Evolutionary conservation across 805 yeast species (phyloP).

Genomic region (Lipomyces sp.): DNA sequence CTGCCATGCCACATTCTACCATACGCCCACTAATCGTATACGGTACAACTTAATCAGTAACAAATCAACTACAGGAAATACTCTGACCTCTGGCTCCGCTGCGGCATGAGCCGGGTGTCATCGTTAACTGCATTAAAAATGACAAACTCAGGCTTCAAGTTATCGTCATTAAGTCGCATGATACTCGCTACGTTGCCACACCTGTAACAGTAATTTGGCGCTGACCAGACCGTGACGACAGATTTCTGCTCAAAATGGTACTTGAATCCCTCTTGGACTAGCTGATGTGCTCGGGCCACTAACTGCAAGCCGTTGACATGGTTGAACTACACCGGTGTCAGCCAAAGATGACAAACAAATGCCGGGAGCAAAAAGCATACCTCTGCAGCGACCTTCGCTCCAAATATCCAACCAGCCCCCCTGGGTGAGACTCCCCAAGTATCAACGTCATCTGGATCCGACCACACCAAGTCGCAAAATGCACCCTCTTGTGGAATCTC

Average conservation of each 20-base stretch:
- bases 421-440: slow-evolving; percentile 98
- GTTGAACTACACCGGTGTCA: slow-evolving; percentile 57
- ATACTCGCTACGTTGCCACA: slow-evolving; percentile 99
- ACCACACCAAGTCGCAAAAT: slow-evolving; percentile 96
- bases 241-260: slow-evolving; percentile 95
- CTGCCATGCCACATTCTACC: neutral
- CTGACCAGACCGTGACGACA: slow-evolving; percentile 98
- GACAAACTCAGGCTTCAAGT: slow-evolving; percentile 80
- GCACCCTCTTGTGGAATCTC: slow-evolving; percentile 99
- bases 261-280: slow-evolving; percentile 97
- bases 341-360: neutral
- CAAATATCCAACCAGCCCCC: slow-evolving; percentile 99
- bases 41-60: neutral
- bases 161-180: slow-evolving; percentile 88
- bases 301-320: slow-evolving; percentile 87
- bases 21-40: neutral
- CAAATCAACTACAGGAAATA: slow-evolving; percentile 43
- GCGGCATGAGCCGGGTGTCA: slow-evolving; percentile 48
- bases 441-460: slow-evolving; percentile 96
- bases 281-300: slow-evolving; percentile 96
- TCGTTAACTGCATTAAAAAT: slow-evolving; percentile 96
- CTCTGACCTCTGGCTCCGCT: slow-evolving; percentile 48
- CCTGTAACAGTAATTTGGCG: slow-evolving; percentile 95
- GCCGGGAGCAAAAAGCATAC: neutral
- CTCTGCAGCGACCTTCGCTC: slow-evolving; percentile 90